A percentile compares a stretch with the other conserved stretches of the same genome.
Conservation (phyloP, 495 filamentous ascomycete species). For the Parathielavia appendiculata region DNA sequence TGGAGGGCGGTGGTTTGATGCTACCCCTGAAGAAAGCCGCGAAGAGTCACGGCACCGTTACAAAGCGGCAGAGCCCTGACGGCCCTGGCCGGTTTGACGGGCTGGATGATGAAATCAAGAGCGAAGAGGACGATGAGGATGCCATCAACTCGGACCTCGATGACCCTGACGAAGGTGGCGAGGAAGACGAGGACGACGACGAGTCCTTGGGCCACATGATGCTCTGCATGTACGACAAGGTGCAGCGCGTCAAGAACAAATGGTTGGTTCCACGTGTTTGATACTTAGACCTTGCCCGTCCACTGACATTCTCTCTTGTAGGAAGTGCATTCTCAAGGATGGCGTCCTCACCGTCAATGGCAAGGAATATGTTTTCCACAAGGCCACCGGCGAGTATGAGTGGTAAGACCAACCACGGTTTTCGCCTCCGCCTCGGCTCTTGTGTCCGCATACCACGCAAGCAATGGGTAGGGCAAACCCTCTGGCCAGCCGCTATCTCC, state of each 20-base stretch:
- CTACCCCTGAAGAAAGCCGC: constrained; percentile 53
- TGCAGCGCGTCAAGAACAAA: constrained; percentile 99
- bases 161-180: constrained; percentile 79
- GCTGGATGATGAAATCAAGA: constrained; percentile 53
- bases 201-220: constrained; percentile 74
- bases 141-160: constrained; percentile 99
- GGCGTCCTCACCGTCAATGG: constrained; percentile 86
- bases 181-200: constrained; percentile 76
- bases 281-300: too few species aligned
- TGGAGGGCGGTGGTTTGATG: constrained; percentile 82
- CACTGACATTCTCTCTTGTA: constrained; percentile 18
- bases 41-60: constrained; percentile 29
- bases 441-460: background rate
- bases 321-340: constrained; percentile 96
- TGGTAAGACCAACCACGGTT: constrained; percentile 56
- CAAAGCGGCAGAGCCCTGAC: constrained; percentile 24
- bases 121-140: constrained; percentile 69
- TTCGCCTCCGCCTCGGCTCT: background rate
- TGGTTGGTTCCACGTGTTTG: constrained; percentile 50
- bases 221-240: constrained; percentile 99
- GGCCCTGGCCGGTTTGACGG: constrained; percentile 61
- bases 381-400: constrained; percentile 93
- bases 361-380: constrained; percentile 97
- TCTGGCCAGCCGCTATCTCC: background rate
- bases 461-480: background rate